Evolutionary conservation across 495 filamentous ascomycete genomes (phyloP), one percentile per base, ranked within the genome.

Genomic region (Cryomyces minteri): DNA sequence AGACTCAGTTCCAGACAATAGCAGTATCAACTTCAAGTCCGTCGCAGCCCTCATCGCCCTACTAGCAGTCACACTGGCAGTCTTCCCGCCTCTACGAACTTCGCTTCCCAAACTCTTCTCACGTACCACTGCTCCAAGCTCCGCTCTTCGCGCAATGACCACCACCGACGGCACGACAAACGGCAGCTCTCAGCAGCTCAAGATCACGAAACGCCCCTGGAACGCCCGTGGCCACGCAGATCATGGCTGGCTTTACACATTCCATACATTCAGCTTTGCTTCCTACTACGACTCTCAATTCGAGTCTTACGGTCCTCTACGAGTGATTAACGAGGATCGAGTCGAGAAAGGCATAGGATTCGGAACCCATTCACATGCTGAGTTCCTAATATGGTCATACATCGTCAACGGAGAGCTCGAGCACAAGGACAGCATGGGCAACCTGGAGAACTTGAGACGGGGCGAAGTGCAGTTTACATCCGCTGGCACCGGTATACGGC

Each of bases 381-480:
- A 88, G 56, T 82, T 80, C 51, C 80, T 88, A 61, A 88, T 88
- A 65, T 88, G 83, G 68, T 76, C 70, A 51, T 88, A 88, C 64
- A 79, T 88, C 52, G 66, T 88, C 5, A 73, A 60, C 49, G 83
- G 84, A 47, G 80, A 86, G 58, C 71, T 88, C 39, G 85, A 82
- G 31, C 84, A 92, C 64, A 76, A 79, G 11, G 83, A 92, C 57
- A 76, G 68, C 40, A 82, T 86, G 72, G 74, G 76, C 47, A 67
- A 69, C 42, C 83, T 84, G 50, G 84, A 73, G 56, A 70, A 76
- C 11, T 80, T 88, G 69, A 70, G 72, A 49, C 67, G 82, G 29
- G 82, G 82, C 14, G 82, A 87, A 57, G 80, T 88, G 30, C 83
- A 88, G 58, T 88, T 88, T 58, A 88, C 82, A 4, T 84, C 76